Evolutionary conservation across 805 yeast species (phyloP).

Genomic region (Candida easanensis): DNA sequence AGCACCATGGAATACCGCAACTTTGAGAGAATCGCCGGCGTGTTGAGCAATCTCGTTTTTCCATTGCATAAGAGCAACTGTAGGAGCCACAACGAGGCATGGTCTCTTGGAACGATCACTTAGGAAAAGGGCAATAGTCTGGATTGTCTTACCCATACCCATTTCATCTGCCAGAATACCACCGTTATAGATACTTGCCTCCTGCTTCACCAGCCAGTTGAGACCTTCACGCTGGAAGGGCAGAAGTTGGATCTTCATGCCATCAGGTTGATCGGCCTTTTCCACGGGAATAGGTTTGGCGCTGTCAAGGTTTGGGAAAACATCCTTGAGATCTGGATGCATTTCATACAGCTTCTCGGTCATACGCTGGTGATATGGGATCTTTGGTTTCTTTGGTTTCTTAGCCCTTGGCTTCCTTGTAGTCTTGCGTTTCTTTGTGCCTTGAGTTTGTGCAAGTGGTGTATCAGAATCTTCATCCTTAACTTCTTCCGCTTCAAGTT

Average conservation of each 20-base stretch:
- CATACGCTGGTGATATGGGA: conserved; percentile 66
- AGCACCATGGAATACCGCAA: conserved; percentile 82
- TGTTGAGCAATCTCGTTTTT: conserved; percentile 86
- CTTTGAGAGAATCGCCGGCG: conserved; percentile 66
- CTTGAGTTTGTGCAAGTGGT: conserved; percentile 26
- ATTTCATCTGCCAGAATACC: conserved; percentile 97
- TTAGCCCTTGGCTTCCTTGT: conserved; percentile 20
- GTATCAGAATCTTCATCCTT: conserved; percentile 25
- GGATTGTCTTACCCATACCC: conserved; percentile 99
- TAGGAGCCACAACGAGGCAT: conserved; percentile 91
- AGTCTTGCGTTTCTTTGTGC: conserved; percentile 18
- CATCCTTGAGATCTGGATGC: conserved; percentile 76
- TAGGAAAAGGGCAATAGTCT: conserved; percentile 86
- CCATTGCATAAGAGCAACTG: conserved; percentile 99
- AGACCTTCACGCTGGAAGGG: conserved; percentile 96
- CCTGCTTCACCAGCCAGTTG: conserved; percentile 85
- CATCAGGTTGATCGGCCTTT: conserved; percentile 71
- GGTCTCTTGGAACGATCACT: conserved; percentile 65
- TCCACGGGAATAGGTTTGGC: conserved; percentile 46
- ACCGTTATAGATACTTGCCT: conserved; percentile 73
- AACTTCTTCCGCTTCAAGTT: conserved; percentile 14
- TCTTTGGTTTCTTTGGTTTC: conserved; percentile 43
- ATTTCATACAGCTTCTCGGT: conserved; percentile 64
- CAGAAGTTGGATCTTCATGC: conserved; percentile 66
- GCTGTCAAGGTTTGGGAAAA: conserved; percentile 62